Evolutionary conservation across 257 asterid genomes (phyloP).

Genomic region (Solanum infundibuliforme): DNA sequence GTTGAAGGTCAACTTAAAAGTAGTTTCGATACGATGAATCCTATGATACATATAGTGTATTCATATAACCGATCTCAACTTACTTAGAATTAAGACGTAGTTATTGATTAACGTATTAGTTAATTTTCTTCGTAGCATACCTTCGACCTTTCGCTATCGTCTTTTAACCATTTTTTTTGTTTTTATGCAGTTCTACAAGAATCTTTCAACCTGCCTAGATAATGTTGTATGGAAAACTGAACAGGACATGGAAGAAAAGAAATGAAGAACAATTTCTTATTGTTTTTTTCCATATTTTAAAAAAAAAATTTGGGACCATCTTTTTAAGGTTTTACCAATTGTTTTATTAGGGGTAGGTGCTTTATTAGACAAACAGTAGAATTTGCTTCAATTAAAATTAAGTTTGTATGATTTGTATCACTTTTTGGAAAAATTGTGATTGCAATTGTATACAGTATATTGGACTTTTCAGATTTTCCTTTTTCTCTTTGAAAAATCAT

Average conservation of each 20-base stretch:
- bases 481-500: neutral
- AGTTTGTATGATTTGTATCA: neutral
- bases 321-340: neutral
- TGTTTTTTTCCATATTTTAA: conserved; percentile 14
- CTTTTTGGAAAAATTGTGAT: neutral
- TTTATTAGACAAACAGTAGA: neutral
- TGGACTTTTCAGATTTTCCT: neutral
- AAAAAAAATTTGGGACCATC: neutral
- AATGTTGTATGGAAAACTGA: conserved; percentile 92
- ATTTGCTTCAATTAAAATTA: neutral
- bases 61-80: neutral
- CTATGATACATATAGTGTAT: neutral
- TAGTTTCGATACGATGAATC: neutral
- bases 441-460: neutral
- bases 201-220: conserved; percentile 55
- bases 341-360: neutral
- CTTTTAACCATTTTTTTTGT: neutral
- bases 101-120: neutral
- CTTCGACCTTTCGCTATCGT: neutral
- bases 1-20: neutral
- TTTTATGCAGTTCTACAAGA: conserved; percentile 63
- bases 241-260: conserved; percentile 61
- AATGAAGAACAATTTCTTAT: conserved; percentile 12
- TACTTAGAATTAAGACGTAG: neutral
- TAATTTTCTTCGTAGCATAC: neutral